Percentiles rank a stretch among this genome's conserved stretches.
Conservation (phyloP, 345 rosid species). For the Moricandia moricandioides region DNA sequence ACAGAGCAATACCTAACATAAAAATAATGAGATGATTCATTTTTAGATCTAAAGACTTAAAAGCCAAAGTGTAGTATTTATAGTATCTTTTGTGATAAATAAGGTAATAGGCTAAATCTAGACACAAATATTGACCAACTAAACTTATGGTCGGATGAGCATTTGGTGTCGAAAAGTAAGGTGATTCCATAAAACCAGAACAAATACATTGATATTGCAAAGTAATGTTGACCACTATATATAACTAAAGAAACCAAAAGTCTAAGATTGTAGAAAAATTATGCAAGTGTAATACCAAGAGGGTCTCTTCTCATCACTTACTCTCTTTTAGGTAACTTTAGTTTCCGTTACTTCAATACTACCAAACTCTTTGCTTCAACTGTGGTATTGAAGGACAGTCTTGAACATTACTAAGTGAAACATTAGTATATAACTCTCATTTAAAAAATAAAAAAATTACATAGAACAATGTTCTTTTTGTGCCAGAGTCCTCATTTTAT, state of each 20-base stretch:
- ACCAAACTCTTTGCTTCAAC: too few species aligned
- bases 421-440: too few species aligned
- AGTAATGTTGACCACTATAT: background rate
- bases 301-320: conserved; percentile 53
- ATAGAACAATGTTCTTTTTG: conserved; percentile 54
- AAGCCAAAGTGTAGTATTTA: background rate
- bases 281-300: conserved; percentile 45
- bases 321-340: conserved; percentile 46
- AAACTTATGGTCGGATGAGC: background rate
- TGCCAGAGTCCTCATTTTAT: conserved; percentile 42
- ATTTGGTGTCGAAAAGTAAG: background rate
- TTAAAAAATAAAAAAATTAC: too few species aligned
- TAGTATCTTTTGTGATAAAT: background rate
- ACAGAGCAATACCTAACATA: background rate
- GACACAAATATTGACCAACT: background rate
- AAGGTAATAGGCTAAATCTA: background rate
- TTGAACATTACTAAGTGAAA: too few species aligned
- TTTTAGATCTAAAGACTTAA: background rate
- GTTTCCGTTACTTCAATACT: too few species aligned
- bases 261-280: background rate
- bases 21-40: background rate
- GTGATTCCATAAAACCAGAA: background rate
- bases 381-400: too few species aligned
- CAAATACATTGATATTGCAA: background rate
- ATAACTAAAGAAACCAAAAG: background rate